phyloP scores from a whole-genome alignment of 495 filamentous ascomycete species.

The Podospora pseudocomata region DNA sequence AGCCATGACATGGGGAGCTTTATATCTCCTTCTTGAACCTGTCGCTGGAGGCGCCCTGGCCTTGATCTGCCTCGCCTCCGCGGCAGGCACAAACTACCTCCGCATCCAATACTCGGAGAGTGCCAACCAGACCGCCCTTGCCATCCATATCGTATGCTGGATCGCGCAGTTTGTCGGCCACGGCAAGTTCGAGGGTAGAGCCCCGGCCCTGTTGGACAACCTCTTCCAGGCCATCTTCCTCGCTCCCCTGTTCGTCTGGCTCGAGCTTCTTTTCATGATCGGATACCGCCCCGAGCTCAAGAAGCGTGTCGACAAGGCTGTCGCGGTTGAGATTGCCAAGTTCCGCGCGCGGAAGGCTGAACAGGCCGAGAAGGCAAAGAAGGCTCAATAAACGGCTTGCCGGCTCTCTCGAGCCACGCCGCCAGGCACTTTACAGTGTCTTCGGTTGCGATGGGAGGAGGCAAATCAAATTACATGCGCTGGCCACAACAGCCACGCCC shows the following conservation, averaged over 20 bases:
- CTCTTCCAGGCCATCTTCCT: constrained; percentile 84
- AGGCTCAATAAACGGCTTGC: constrained; percentile 12
- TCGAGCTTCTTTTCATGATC: constrained; percentile 86
- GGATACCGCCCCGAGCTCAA: constrained; percentile 88
- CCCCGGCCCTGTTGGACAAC: constrained; percentile 87
- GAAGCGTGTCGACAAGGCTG: constrained; percentile 68
- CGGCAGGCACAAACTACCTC: constrained; percentile 72
- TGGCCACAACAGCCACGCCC: neutral
- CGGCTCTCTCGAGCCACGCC: neutral
- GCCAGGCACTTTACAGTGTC: neutral
- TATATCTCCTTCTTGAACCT: constrained; percentile 92
- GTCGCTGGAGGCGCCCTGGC: constrained; percentile 75
- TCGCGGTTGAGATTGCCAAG: constrained; percentile 65
- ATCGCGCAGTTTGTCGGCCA: constrained; percentile 87
- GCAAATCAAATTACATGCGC: neutral
- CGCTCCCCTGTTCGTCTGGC: constrained; percentile 98
- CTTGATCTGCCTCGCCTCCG: constrained; percentile 66
- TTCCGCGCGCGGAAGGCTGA: constrained; percentile 44
- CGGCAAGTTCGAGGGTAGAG: constrained; percentile 80
- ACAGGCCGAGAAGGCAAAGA: constrained; percentile 24
- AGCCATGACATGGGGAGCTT: constrained; percentile 62
- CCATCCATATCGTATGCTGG: constrained; percentile 72
- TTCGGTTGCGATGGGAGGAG: neutral
- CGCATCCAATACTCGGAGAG: constrained; percentile 59
- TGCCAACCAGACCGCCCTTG: constrained; percentile 68